Evolutionary conservation across 2,329 filamentous ascomycete species (phyloP), one percentile per base, ranked within the genome.

Genomic region (Cadophora sp.): DNA sequence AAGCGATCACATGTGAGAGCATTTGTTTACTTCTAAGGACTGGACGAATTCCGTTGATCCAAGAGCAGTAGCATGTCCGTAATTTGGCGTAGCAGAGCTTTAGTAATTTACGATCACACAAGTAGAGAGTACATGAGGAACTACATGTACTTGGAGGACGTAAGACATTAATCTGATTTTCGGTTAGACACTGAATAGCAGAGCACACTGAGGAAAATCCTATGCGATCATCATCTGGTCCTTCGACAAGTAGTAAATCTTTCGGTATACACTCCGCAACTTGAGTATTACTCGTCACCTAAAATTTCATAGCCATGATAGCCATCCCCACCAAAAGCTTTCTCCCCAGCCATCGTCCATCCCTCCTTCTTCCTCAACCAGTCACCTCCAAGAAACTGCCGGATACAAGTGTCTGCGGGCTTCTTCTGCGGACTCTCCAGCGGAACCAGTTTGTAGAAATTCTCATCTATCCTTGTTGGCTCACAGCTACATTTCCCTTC

Each of bases 371-470:
- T 83, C 66, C 77, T 76, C 60, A 83, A 74, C 79, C 80, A 84
- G 55, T 79, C 70, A 19, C 80, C 80, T 1, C 80, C 79, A 19
- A 84, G 76, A 71, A 81, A 85, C 66, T 79, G 77, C 64, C 82
- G 79, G 62, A 84, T 81, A 74, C 82, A 84, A 8, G 81, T 81
- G 74, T 84, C 80, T 19, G 66, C 71, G 5, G 83, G 83, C 73
- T 84, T 84, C 67, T 76, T 77, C 73, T 85, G 82, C 64, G 81
- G 82, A 34, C 81, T 83, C 72, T 83, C 79, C 62, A 80, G 77
- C 0, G 83, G 82, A 1, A 84, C 82, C 7, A 84, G 77, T 65
- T 81, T 83, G 64, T 82, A 82, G 69, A 83, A 83, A 66, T 82
- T 80, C 69, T 78, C 80, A 70, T 84, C 82, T 11, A 84, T 75